Percentiles rank a stretch among this genome's conserved stretches.
These are phyloP conservation scores for Sporobolomyces phaffii DNA, from an alignment of 768 basidiomycete genomes.

Conservation along the genomic window DNA sequence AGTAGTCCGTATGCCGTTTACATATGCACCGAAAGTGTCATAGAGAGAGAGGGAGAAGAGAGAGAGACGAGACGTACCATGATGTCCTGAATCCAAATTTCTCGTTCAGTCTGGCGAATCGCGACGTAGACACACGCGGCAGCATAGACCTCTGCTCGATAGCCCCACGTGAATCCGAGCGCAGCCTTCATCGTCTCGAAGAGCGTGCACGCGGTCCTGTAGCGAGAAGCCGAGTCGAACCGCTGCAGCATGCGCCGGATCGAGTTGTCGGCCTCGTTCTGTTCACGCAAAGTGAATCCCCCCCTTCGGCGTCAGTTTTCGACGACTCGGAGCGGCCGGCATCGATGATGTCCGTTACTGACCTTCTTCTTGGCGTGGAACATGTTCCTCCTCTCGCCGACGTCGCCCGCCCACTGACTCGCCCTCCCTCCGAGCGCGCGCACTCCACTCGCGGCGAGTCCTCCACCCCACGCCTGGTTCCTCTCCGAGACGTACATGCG, in stretches of 20 bases:
- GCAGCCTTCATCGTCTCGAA: slow-evolving; percentile 8
- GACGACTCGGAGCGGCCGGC: not conserved
- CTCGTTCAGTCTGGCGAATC: not conserved
- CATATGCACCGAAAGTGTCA: no score
- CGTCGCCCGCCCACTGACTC: not conserved
- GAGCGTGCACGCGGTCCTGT: not conserved
- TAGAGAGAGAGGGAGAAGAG: no score
- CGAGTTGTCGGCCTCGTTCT: slow-evolving; percentile 3
- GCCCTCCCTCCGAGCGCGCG: not conserved
- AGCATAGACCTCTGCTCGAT: not conserved
- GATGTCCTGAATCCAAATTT: slow-evolving; percentile 16
- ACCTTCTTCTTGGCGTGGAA: slow-evolving; percentile 17
- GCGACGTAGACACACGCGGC: slow-evolving; percentile 32
- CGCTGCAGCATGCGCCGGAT: slow-evolving; percentile 9
- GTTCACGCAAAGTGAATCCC: not conserved
- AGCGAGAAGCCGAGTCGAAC: slow-evolving; percentile 1
- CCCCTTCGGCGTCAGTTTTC: not conserved
- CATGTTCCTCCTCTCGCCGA: slow-evolving; percentile 1
- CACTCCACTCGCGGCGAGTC: not conserved
- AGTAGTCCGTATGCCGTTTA: no score
- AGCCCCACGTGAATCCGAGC: slow-evolving; percentile 29
- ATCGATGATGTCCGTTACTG: no score
- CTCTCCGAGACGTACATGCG: not conserved
- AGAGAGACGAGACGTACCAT: slow-evolving; percentile 4
- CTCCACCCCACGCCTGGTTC: not conserved